phyloP scores from a whole-genome alignment of 345 rosid species.

The Hypericum androsaemum region DNA sequence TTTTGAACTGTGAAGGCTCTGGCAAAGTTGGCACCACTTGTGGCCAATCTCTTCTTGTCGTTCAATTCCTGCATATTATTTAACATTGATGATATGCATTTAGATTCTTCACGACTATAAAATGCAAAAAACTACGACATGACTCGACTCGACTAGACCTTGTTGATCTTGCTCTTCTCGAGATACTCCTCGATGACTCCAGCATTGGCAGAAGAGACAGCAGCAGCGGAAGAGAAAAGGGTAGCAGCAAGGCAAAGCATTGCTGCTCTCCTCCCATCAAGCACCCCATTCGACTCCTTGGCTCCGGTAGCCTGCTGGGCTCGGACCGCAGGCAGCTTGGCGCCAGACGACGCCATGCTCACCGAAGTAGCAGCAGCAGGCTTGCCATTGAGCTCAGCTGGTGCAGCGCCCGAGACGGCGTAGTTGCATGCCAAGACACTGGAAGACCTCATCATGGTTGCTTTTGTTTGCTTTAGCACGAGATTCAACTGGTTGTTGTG shows the following conservation, averaged over 20 bases:
- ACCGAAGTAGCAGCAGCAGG: slow-evolving; percentile 29
- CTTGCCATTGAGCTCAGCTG: slow-evolving; percentile 58
- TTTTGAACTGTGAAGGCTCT: slow-evolving; percentile 90
- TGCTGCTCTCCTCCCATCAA: slow-evolving; percentile 69
- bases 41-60: slow-evolving; percentile 92
- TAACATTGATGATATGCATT: no score
- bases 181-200: slow-evolving; percentile 85
- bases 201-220: slow-evolving; percentile 65
- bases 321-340: slow-evolving; percentile 54
- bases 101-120: no score
- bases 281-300: slow-evolving; percentile 19
- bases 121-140: no score
- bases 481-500: no score
- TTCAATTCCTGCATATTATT: slow-evolving; percentile 54
- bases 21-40: slow-evolving; percentile 94
- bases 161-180: slow-evolving; percentile 93
- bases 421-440: slow-evolving; percentile 77
- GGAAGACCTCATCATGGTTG: slow-evolving; percentile 21
- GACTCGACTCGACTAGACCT: slow-evolving; percentile 53
- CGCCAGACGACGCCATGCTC: slow-evolving; percentile 21
- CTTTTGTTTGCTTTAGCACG: not conserved
- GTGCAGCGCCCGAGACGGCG: slow-evolving; percentile 49
- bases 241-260: slow-evolving; percentile 61
- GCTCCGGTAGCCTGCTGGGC: slow-evolving; percentile 30
- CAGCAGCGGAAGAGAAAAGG: slow-evolving; percentile 52